Evolutionary conservation across 2,329 filamentous ascomycete genomes (phyloP).

Genomic region (Colletotrichum tanaceti): DNA sequence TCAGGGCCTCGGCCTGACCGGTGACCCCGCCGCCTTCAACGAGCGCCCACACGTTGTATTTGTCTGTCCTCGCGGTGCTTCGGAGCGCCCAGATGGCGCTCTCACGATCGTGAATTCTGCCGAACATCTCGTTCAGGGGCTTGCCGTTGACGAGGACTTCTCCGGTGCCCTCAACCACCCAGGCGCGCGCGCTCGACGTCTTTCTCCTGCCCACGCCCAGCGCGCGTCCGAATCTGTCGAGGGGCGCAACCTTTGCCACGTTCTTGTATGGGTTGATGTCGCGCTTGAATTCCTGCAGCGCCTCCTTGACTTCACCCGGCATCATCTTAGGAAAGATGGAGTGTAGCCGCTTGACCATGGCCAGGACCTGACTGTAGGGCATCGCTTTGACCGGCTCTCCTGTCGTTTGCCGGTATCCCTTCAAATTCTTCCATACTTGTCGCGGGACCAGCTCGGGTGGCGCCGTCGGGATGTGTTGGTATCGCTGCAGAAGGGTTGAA

Average conservation of each 20-base stretch:
- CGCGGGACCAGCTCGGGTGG: slow-evolving; percentile 73
- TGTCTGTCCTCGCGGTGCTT: slow-evolving; percentile 84
- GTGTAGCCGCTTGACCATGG: slow-evolving; percentile 82
- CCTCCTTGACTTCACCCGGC: slow-evolving; percentile 74
- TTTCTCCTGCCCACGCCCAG: slow-evolving; percentile 88
- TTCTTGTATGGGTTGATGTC: slow-evolving; percentile 78
- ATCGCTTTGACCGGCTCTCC: slow-evolving; percentile 80
- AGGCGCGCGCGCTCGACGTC: slow-evolving; percentile 84
- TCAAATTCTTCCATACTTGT: slow-evolving; percentile 83
- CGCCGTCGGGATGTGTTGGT: slow-evolving; percentile 78
- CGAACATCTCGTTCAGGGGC: slow-evolving; percentile 83
- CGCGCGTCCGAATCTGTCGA: slow-evolving; percentile 83
- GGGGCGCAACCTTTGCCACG: slow-evolving; percentile 67
- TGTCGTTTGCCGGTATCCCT: slow-evolving; percentile 77
- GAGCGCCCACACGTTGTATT: slow-evolving; percentile 95
- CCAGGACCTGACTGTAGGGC: slow-evolving; percentile 82
- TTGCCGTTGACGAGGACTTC: slow-evolving; percentile 92
- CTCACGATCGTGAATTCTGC: slow-evolving; percentile 90
- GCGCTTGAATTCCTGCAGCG: slow-evolving; percentile 78
- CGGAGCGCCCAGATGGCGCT: slow-evolving; percentile 93
- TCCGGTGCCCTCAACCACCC: slow-evolving; percentile 91
- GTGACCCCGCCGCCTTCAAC: slow-evolving; percentile 90
- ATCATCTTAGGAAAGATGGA: slow-evolving; percentile 83
- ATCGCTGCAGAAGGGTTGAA: slow-evolving; percentile 76
- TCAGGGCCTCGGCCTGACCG: slow-evolving; percentile 94